Evolutionary conservation across 208 protist genomes (phyloP).

Genomic region (Acanthamoeba sp.): DNA sequence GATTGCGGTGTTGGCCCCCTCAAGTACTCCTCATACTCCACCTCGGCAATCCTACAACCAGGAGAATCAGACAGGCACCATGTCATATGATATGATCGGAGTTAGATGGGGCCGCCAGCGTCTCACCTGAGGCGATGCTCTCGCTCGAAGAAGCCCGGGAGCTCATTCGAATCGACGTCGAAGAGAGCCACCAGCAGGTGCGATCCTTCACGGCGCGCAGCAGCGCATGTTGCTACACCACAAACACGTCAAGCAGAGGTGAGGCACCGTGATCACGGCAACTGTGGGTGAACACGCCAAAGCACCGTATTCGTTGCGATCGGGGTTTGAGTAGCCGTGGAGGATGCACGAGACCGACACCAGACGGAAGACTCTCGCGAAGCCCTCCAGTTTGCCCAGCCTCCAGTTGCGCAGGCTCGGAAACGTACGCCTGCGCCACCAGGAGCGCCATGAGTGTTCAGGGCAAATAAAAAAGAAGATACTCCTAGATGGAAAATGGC

Average conservation of each 20-base stretch:
- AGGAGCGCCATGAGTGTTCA: not conserved
- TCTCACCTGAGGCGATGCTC: not conserved
- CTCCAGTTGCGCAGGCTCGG: not conserved
- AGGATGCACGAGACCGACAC: conserved; percentile 25
- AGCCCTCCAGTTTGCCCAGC: not conserved
- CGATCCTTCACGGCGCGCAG: not conserved
- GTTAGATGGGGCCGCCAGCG: not conserved
- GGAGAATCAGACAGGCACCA: too few relatives aligned
- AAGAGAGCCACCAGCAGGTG: conserved; percentile 29
- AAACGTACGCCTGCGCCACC: not conserved
- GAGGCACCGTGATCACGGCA: too few relatives aligned
- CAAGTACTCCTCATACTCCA: not conserved
- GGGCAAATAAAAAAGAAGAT: too few relatives aligned
- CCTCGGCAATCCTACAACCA: not conserved
- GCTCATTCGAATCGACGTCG: not conserved
- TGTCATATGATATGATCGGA: too few relatives aligned
- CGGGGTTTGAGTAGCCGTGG: conserved; percentile 29
- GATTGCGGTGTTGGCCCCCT: not conserved
- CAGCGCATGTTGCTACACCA: not conserved
- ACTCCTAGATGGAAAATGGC: not conserved
- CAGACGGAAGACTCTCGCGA: conserved; percentile 11
- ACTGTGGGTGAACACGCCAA: too few relatives aligned
- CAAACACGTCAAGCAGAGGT: not conserved
- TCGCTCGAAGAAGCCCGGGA: not conserved
- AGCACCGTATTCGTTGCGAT: not conserved